phyloP scores from a whole-genome alignment of 2,329 filamentous ascomycete species.

The Xylaria sp. region DNA sequence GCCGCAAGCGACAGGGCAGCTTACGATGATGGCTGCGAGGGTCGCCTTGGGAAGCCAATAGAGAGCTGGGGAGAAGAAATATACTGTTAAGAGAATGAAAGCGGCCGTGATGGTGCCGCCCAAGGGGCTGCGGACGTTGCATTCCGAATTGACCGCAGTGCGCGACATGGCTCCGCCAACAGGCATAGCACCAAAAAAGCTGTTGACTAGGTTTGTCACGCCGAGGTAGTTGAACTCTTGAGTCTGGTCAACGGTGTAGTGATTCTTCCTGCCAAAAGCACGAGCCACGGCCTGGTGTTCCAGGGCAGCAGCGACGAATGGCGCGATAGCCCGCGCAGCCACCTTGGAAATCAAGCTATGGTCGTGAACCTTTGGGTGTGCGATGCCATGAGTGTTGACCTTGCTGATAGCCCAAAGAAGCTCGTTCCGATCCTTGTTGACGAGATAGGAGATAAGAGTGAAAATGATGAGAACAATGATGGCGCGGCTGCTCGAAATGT shows the following conservation, averaged over 20 bases:
- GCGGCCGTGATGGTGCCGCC: slow-evolving; percentile 65
- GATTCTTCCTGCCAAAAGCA: slow-evolving; percentile 65
- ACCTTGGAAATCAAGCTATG: slow-evolving; percentile 57
- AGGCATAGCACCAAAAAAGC: slow-evolving; percentile 68
- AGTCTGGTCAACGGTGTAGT: slow-evolving; percentile 67
- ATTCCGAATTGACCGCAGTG: slow-evolving; percentile 70
- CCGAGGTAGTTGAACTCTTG: slow-evolving; percentile 71
- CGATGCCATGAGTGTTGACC: slow-evolving; percentile 61
- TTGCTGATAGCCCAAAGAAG: slow-evolving; percentile 64
- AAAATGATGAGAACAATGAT: slow-evolving; percentile 66
- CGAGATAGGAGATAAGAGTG: slow-evolving; percentile 66
- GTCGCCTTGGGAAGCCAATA: slow-evolving; percentile 73
- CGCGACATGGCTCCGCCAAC: slow-evolving; percentile 70
- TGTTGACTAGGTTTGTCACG: slow-evolving; percentile 66
- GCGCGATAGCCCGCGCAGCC: slow-evolving; percentile 60
- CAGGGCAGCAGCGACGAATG: slow-evolving; percentile 65
- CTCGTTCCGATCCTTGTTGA: slow-evolving; percentile 59
- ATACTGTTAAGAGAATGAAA: slow-evolving; percentile 66
- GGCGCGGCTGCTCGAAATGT: slow-evolving; percentile 64
- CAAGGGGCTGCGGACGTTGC: slow-evolving; percentile 65
- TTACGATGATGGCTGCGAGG: slow-evolving; percentile 65
- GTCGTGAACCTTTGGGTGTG: slow-evolving; percentile 54
- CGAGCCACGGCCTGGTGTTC: slow-evolving; percentile 70
- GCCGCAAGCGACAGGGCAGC: slow-evolving; percentile 25
- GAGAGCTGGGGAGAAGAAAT: slow-evolving; percentile 63